phyloP scores from a whole-genome alignment of 23 red algal species.

The Agarophyton chilense region DNA sequence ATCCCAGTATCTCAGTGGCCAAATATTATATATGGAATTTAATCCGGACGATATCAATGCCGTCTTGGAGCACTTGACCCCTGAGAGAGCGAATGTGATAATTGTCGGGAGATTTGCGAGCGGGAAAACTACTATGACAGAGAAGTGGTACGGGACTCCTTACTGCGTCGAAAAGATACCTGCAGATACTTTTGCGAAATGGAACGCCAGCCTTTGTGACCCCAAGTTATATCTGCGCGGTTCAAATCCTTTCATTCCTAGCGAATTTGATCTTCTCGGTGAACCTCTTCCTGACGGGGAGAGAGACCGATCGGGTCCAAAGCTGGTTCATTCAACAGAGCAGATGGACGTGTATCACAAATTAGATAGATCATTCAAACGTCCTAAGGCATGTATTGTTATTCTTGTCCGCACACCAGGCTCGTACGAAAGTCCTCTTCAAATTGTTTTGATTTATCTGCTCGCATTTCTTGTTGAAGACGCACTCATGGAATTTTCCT shows the following conservation, averaged over 20 bases:
- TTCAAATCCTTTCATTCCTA: conserved; percentile 91
- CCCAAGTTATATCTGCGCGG: conserved; percentile 56
- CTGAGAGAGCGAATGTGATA: conserved; percentile 59
- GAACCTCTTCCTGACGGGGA: conserved; percentile 46
- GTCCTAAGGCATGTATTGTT: conserved; percentile 67
- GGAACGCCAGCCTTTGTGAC: conserved; percentile 10
- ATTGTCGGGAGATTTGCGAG: conserved; percentile 41
- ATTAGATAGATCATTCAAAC: conserved; percentile 84
- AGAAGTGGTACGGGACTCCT: conserved; percentile 92
- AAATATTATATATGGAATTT: conserved; percentile 71
- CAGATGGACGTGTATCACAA: conserved; percentile 70
- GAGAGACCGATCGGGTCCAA: conserved; percentile 45
- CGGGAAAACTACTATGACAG: conserved; percentile 30
- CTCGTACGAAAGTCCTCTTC: conserved; percentile 66
- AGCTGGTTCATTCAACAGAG: conserved; percentile 21
- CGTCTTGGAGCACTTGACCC: conserved; percentile 61
- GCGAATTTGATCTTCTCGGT: conserved; percentile 71
- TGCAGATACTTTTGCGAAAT: conserved; percentile 4
- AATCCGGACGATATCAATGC: conserved; percentile 47
- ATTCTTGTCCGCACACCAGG: conserved; percentile 52
- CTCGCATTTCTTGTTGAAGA: conserved; percentile 72
- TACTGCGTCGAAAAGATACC: conserved; percentile 60
- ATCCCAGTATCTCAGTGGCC: conserved; percentile 68
- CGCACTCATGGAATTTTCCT: conserved; percentile 78
- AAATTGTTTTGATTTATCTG: conserved; percentile 74